Base-by-base conservation (phyloP, 2,329 filamentous ascomycete genomes). In the Fusarium austroafricanum region DNA sequence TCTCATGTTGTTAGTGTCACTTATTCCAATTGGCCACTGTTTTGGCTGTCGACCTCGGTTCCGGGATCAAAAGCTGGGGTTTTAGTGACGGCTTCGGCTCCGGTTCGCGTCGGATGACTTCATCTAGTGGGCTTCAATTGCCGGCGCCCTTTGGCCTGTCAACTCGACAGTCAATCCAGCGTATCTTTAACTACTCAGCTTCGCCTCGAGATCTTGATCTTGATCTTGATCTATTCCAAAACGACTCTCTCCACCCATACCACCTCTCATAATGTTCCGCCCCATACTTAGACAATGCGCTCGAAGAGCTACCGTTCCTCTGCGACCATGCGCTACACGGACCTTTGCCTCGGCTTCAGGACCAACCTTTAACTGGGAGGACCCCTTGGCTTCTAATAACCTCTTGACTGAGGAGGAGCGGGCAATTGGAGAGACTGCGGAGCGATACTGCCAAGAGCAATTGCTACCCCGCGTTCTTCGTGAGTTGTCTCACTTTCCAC, bases 401-500 rank as follows among this genome's bases (percentile, higher is more conserved):
- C 81, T 97, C 43, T 87, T 94, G 74, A 97, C 94, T 2, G 92
- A 97, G 70, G 96, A 99, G 62, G 96, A 99, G 79, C 77, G 93
- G 68, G 93, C 94, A 15, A 95, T 99, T 70, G 86, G 91, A 40
- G 93, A 97, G 74, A 97, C 93, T 8, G 95, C 95, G 33, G 92
- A 97, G 79, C 87, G 92, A 64, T 99, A 98, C 76, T 98, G 94
- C 77, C 95, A 98, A 79, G 94, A 98, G 78, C 88, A 88, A 62
- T 84, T 99, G 82, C 83, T 92, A 40, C 96, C 96, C 50, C 86
- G 95, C 68, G 91, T 99, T 50, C 84, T 97, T 61, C 90, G 94
- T 97, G 84, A 71, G 61, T 62, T 42, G 26, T 46, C 39, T 68
- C 11, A 18, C 9, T 18, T 17, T n/a, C 21, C 15, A 38, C 40